phyloP scores from a whole-genome alignment of 257 asterid species.

The Apocynum venetum region DNA sequence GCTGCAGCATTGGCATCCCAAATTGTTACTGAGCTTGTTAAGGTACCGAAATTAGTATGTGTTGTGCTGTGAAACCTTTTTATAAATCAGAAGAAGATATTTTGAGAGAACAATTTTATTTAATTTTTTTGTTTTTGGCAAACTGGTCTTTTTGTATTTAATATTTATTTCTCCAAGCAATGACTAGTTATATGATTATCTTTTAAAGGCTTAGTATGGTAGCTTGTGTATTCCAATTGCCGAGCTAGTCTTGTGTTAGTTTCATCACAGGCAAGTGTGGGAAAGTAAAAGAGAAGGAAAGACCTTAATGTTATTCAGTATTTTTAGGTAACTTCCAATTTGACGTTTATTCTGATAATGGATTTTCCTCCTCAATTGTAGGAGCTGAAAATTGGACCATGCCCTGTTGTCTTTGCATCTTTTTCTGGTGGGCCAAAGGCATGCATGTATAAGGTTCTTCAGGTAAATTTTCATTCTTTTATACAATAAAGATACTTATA shows the following conservation, averaged over 20 bases:
- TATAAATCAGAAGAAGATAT: neutral
- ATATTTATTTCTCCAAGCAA: neutral
- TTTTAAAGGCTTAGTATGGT: neutral
- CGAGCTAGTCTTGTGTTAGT: neutral
- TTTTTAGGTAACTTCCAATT: neutral
- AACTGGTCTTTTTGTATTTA: neutral
- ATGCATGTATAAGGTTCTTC: conserved; percentile 91
- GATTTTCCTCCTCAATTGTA: conserved; percentile 21
- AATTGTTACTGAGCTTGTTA: conserved; percentile 55
- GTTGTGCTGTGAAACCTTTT: neutral
- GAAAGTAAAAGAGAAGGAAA: neutral
- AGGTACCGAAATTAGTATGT: conserved; percentile 29
- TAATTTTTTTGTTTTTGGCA: neutral
- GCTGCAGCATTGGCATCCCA: conserved; percentile 61
- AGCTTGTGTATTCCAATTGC: neutral
- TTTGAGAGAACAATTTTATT: neutral
- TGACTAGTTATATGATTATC: neutral
- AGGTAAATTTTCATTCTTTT: conserved; percentile 47
- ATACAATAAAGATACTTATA: neutral
- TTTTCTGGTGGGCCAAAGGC: conserved; percentile 97
- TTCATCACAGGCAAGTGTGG: neutral
- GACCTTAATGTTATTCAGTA: neutral
- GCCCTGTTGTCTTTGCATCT: conserved; percentile 91
- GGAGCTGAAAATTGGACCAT: conserved; percentile 83
- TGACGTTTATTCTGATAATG: neutral